Conservation (phyloP, 2,329 filamentous ascomycete species). For the Raffaelea albimanens region DNA sequence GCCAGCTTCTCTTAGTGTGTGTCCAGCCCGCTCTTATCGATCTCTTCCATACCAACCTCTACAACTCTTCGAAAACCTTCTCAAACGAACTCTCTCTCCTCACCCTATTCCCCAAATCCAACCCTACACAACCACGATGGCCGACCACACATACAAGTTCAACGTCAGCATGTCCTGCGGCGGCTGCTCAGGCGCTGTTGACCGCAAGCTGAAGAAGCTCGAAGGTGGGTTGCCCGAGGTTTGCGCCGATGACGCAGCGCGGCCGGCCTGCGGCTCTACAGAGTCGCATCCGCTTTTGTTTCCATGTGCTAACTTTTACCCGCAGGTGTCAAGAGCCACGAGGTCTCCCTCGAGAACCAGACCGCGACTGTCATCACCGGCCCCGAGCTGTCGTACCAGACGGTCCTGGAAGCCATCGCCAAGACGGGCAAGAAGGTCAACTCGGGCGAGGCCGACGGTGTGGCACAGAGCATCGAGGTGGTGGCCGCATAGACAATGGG, state of each 20-base stretch:
- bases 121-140: constrained; percentile 39
- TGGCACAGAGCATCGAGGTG: constrained; percentile 40
- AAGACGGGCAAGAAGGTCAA: constrained; percentile 94
- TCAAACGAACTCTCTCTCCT: background rate
- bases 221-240: constrained; percentile 67
- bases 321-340: constrained; percentile 80
- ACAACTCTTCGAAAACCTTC: no score
- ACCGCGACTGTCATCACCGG: constrained; percentile 69
- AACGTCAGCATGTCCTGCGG: constrained; percentile 89
- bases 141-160: constrained; percentile 90
- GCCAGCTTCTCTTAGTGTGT: no score
- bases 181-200: constrained; percentile 90
- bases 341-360: constrained; percentile 80
- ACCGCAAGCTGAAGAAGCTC: constrained; percentile 84
- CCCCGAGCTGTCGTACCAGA: constrained; percentile 62
- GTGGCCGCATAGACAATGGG: constrained; percentile 15
- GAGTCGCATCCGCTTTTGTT: background rate
- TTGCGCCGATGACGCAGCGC: no score
- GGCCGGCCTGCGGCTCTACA: no score
- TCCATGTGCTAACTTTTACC: constrained; percentile 1
- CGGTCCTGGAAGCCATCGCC: constrained; percentile 77
- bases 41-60: no score
- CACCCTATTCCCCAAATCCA: background rate
- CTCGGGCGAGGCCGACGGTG: constrained; percentile 62
- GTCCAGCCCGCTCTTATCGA: no score